Percentiles rank a stretch among this genome's conserved stretches.
These are phyloP conservation scores for Coniochaeta hoffmannii DNA, from an alignment of 2,329 filamentous ascomycete genomes.

Conservation along the genomic window DNA sequence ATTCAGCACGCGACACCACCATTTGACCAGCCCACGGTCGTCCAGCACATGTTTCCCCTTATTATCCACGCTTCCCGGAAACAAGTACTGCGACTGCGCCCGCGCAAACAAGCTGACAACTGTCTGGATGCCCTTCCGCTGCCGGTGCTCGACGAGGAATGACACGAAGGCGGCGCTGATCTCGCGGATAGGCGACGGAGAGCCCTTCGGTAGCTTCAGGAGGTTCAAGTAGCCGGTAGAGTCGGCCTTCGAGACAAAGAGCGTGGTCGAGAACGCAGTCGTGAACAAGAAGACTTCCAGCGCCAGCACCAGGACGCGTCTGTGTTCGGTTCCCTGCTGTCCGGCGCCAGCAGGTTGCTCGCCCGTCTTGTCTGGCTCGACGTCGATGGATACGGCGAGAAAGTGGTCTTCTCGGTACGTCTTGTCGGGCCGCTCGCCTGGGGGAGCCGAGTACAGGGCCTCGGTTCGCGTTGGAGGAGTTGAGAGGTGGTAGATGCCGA, in stretches of 20 bases:
- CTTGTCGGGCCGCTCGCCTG: conserved; percentile 60
- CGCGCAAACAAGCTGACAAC: conserved; percentile 88
- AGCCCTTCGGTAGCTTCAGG: conserved; percentile 53
- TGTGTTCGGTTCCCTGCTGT: conserved; percentile 17
- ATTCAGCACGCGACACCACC: conserved; percentile 90
- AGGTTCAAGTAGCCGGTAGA: conserved; percentile 81
- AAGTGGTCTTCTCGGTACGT: conserved; percentile 88
- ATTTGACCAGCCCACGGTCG: conserved; percentile 81
- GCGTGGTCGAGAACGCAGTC: conserved; percentile 69
- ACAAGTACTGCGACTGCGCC: conserved; percentile 88
- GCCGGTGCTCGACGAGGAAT: conserved; percentile 62
- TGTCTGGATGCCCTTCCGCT: conserved; percentile 57
- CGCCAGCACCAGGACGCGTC: conserved; percentile 66
- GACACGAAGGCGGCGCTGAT: conserved; percentile 69
- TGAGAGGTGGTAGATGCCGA: conserved; percentile 79
- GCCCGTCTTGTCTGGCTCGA: background rate
- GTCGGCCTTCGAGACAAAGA: conserved; percentile 96
- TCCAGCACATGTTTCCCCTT: conserved; percentile 82
- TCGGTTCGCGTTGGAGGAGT: conserved; percentile 70
- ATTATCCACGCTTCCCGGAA: conserved; percentile 85
- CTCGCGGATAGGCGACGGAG: conserved; percentile 64
- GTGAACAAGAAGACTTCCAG: conserved; percentile 85
- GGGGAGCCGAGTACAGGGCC: conserved; percentile 73
- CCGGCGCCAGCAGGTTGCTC: background rate
- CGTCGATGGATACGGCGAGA: conserved; percentile 42